Conservation (phyloP, 2,329 filamentous ascomycete species). For the Fusarium equiseti region DNA sequence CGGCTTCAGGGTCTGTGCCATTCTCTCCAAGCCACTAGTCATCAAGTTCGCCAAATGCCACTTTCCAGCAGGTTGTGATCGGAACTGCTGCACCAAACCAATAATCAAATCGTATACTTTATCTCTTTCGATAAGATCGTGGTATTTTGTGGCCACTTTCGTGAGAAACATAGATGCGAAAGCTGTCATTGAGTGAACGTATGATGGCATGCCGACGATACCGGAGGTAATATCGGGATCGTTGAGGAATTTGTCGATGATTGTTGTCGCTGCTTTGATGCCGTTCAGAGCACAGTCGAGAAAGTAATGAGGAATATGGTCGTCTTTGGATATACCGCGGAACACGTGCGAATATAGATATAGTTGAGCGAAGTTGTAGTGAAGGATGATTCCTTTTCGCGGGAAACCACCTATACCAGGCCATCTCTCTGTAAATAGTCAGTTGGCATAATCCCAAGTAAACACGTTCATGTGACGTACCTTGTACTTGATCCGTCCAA, state of each 20-base stretch:
- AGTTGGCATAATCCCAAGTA: not conserved
- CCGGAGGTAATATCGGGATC: slow-evolving; percentile 57
- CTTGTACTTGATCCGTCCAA: slow-evolving; percentile 52
- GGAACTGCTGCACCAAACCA: slow-evolving; percentile 56
- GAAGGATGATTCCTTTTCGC: slow-evolving; percentile 55
- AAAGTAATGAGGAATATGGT: slow-evolving; percentile 52
- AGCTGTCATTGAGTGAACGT: slow-evolving; percentile 65
- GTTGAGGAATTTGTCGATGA: slow-evolving; percentile 58
- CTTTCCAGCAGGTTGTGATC: slow-evolving; percentile 56
- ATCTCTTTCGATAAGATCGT: slow-evolving; percentile 56
- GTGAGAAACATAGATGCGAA: slow-evolving; percentile 66
- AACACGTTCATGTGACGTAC: slow-evolving; percentile 26
- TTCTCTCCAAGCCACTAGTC: slow-evolving; percentile 60
- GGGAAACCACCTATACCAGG: slow-evolving; percentile 55
- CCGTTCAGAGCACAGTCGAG: slow-evolving; percentile 51
- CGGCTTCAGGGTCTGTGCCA: slow-evolving; percentile 45
- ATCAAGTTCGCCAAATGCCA: slow-evolving; percentile 63
- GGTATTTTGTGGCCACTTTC: slow-evolving; percentile 60
- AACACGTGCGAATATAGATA: slow-evolving; percentile 58
- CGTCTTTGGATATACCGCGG: slow-evolving; percentile 52
- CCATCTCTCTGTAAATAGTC: slow-evolving; percentile 51
- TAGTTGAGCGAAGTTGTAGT: slow-evolving; percentile 58
- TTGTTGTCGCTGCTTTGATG: slow-evolving; percentile 56
- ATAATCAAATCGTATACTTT: slow-evolving; percentile 55
- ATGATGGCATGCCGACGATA: slow-evolving; percentile 61